Evolutionary conservation across 2,329 filamentous ascomycete genomes (phyloP).

Genomic region (Furcasterigmium furcatum): DNA sequence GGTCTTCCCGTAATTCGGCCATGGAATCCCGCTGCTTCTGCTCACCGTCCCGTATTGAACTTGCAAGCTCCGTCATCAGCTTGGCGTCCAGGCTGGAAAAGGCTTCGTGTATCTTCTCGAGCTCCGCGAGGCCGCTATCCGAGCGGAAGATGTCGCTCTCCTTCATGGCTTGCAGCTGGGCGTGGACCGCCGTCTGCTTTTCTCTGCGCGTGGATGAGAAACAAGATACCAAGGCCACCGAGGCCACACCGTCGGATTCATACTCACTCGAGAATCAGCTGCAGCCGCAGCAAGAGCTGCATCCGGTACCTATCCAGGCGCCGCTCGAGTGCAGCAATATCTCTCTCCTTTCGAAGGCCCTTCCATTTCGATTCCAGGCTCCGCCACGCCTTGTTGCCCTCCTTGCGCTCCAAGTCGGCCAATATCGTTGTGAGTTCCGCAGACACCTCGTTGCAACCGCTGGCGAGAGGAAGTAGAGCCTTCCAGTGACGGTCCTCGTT

Average conservation of each 20-base stretch:
- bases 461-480: neutral
- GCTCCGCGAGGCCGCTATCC: neutral
- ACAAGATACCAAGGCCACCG: neutral
- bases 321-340: slow-evolving; percentile 1
- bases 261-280: slow-evolving; percentile 1
- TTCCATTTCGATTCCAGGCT: slow-evolving; percentile 1
- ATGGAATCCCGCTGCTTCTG: neutral
- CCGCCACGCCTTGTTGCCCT: slow-evolving; percentile 2
- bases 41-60: neutral
- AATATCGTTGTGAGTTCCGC: neutral
- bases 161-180: neutral
- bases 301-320: slow-evolving; percentile 1
- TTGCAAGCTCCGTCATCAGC: neutral
- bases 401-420: neutral
- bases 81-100: neutral
- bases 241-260: too few species aligned
- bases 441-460: neutral
- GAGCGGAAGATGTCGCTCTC: neutral
- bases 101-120: neutral
- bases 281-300: slow-evolving; percentile 1
- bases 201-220: neutral
- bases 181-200: neutral
- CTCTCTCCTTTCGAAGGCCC: slow-evolving; percentile 1
- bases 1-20: neutral
- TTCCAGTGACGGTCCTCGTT: neutral